Percentiles rank a stretch among this genome's conserved stretches.
Evolutionary conservation across 257 asterid species (phyloP).

Genomic region (Solanum etuberosum): DNA sequence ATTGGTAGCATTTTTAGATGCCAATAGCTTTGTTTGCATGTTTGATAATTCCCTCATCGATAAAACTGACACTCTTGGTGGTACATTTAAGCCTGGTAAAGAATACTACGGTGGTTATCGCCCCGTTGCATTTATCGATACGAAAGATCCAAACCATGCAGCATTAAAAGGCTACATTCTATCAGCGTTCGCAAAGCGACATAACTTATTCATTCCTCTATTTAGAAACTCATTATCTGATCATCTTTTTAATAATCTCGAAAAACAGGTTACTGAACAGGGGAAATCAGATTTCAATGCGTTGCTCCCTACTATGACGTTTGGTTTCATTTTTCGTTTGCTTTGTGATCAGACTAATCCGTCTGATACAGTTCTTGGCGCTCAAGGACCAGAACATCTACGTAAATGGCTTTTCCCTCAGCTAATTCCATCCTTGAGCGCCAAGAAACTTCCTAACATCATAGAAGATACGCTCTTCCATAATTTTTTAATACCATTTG

Average conservation of each 20-base stretch:
- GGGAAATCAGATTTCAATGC: constrained; percentile 40
- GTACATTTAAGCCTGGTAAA: constrained; percentile 64
- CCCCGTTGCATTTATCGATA: constrained; percentile 50
- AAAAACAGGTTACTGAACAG: constrained; percentile 25
- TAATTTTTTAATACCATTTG: constrained; percentile 34
- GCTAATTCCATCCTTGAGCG: constrained; percentile 42
- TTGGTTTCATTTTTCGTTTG: constrained; percentile 56
- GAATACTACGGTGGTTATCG: constrained; percentile 61
- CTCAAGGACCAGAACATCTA: constrained; percentile 26
- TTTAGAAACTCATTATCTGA: constrained; percentile 26
- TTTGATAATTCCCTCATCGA: constrained; percentile 68
- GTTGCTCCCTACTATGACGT: constrained; percentile 34
- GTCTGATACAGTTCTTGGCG: constrained; percentile 22
- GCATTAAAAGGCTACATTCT: constrained; percentile 33
- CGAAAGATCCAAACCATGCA: constrained; percentile 44
- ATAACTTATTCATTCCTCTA: constrained; percentile 27
- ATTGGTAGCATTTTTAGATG: constrained; percentile 46
- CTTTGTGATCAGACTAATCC: constrained; percentile 32
- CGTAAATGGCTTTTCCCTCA: constrained; percentile 54
- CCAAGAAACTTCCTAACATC: constrained; percentile 36
- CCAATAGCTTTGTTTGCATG: constrained; percentile 51
- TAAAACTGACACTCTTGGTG: constrained; percentile 59
- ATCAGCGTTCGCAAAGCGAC: constrained; percentile 20
- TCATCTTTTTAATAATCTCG: constrained; percentile 33
- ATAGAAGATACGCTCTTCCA: constrained; percentile 47